Base-by-base conservation (phyloP, 2,329 filamentous ascomycete species). In the Calonectria naviculata region DNA sequence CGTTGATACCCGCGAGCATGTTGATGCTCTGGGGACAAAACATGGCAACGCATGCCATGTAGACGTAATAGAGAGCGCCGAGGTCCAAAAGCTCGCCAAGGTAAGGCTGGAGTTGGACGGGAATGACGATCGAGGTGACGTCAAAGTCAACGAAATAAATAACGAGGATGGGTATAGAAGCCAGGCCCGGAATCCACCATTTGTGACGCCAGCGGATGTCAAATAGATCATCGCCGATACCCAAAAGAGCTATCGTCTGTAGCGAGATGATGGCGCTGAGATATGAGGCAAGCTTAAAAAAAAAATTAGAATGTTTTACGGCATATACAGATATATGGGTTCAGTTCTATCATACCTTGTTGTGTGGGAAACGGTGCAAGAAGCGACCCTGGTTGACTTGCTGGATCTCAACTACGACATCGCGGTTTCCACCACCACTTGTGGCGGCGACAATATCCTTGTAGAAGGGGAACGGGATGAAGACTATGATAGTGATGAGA, bases 11-110 rank as follows among this genome's bases (percentile, higher is more conserved):
- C 0, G 97, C 97, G n/a, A 99, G 88, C 85, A 99, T 99, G 87
- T 99, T 99, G 89, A 99, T 99, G 83, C 95, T 95, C 85, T 99
- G 98, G 8, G 97, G 95, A 77, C 95, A 97, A 87, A 99, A 99
- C 83, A 99, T 99, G 81, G 96, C 94, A 76, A 99, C 90, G 68
- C 94, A 93, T 64, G 95, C 94, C 97, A 99, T 99, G 88, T 98
- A 99, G 80, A 93, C 86, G 85, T 99, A 99, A 89, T 99, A 99
- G 68, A 94, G 85, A 81, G 90, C 84, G 36, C 93, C 93, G 9
- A 98, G 90, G 81, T 98, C 92, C 81, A 98, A 89, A 60, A 98
- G 89, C 76, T 94, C 91, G 71, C 95, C 95, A 10, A 98, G 87
- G 80, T 97, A 97, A 19, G 91, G 91, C 80, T 95, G 93, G 21